Base-by-base conservation (phyloP, 2,329 filamentous ascomycete genomes). In the Ophiocordyceps australis region DNA sequence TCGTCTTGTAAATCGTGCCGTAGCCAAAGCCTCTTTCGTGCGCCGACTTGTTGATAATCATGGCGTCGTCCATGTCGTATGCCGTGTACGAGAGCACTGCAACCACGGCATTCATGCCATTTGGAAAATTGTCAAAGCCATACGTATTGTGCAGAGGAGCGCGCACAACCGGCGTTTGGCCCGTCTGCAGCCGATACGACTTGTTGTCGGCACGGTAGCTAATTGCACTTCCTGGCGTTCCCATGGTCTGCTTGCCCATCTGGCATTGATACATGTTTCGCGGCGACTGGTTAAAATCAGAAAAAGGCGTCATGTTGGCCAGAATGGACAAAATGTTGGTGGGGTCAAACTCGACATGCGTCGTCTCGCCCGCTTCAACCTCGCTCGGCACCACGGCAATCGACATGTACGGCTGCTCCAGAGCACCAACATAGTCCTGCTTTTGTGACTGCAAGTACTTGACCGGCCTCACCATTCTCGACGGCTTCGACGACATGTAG, bases 211-310 rank as follows among this genome's bases (percentile, higher is more conserved):
- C 92, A 45, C 89, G 74, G 54, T 91, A 79, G 30, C 72, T 66
- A 34, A 86, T 59, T 3, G 86, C 77, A 7, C 85, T 79, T 30
- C 78, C 85, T 4, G 86, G 83, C 14, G 89, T 95, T 50, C 89
- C 89, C 89, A 98, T 98, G 1, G 86, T 85, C 57, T 98, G 89
- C 50, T 98, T 98, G 57, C 82, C 83, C 89, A 95, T 95, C 62
- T 95, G 89, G 57, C 85, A 94, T 48, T 92, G 81, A 49, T 95
- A 98, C 86, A 95, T 95, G 55, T 98, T 98, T 65, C 89, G 67
- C 2, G 89, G 89, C 10, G 85, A 94, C 52, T 98, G 89, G 54
- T 98, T 98, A 57, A 93, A 93, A 48, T 98, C 82, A 24, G 86
- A 94, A 55, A 98, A 98, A 4, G 89, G 89, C 0, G 89, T 98